Percentiles rank a stretch among this genome's conserved stretches.
Conservation (phyloP, 345 rosid species). For the Odontarrhena argentea region DNA sequence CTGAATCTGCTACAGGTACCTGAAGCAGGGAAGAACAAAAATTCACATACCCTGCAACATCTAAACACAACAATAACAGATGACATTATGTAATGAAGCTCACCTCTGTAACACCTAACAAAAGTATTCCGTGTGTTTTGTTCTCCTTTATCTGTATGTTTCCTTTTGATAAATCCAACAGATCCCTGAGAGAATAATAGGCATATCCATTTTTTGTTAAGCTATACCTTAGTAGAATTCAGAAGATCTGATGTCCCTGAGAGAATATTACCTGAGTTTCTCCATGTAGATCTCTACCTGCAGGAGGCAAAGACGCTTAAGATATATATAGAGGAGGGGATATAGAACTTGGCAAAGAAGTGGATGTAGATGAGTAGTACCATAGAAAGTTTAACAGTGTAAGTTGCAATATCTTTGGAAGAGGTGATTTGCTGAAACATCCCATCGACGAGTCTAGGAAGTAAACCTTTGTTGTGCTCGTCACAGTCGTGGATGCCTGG, state of each 20-base stretch:
- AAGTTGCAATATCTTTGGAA: conserved; percentile 49
- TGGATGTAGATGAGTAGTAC: conserved; percentile 42
- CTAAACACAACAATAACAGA: background rate
- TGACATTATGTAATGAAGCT: conserved; percentile 20
- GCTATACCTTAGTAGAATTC: conserved; percentile 18
- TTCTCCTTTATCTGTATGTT: conserved; percentile 85
- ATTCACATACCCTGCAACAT: conserved; percentile 18
- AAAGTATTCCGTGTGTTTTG: conserved; percentile 61
- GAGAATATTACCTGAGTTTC: conserved; percentile 67
- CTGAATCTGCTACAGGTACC: conserved; percentile 51
- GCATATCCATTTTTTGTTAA: conserved; percentile 6
- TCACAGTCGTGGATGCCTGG: conserved; percentile 54
- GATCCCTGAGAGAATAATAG: conserved; percentile 56
- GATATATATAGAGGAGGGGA: conserved; percentile 2
- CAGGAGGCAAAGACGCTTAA: conserved; percentile 23
- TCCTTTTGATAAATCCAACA: conserved; percentile 76
- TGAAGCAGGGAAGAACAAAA: conserved; percentile 40
- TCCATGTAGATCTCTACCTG: conserved; percentile 98
- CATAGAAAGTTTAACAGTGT: conserved; percentile 73
- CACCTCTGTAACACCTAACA: conserved; percentile 79
- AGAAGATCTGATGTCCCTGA: background rate
- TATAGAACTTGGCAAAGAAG: background rate
- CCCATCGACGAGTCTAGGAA: conserved; percentile 72
- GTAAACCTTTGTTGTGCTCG: conserved; percentile 69
- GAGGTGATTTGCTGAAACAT: conserved; percentile 57